Evolutionary conservation across 2,329 filamentous ascomycete genomes (phyloP), one percentile per base, ranked within the genome.

Genomic region (Venturiaceae sp.): DNA sequence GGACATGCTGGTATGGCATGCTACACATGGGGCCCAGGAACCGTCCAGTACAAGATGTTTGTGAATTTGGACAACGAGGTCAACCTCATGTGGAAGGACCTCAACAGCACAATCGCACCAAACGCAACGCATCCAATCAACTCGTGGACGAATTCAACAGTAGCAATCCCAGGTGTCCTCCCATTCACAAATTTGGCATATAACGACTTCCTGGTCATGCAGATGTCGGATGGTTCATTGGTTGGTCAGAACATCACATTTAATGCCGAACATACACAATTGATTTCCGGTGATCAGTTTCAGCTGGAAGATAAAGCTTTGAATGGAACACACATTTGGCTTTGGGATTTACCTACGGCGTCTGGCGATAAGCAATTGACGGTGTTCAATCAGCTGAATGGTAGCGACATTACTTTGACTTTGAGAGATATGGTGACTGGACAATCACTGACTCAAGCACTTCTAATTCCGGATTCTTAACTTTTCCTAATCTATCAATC

Each of bases 1-100:
- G 53, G 53, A 44, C 53, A 56, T 44, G 34, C 26, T 44, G 53
- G 53, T 13, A 41, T 56, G 11, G 53, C 13, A n/a, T 41, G 53
- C 23, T 56, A 56, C 23, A 52, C 30, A 8, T 56, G 53, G 53
- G 44, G 23, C 9, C 11, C 44, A 50, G 16, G 23, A 9, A 16
- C 44, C 9, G 14, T 23, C 16, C 14, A 16, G 21, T 50, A 50
- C 21, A 16, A 16, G 14, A 50, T 50, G 44, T 16, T 50, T 50
- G 44, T 16, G 23, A 50, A 23, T 50, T 19, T 16, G 11, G 21
- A 50, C 44, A 50, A 50, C 44, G 44, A 50, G 21, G 16, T 50
- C 23, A 50, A 50, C 11, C 9, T 50, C 44, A 9, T 23, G 23
- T 50, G 44, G 44, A 50, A 50, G 21, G 44, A 50, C 21, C 9